Percentiles rank a stretch among this genome's conserved stretches.
These are phyloP conservation scores for Vigna mungo DNA, from an alignment of 306 rosid species.

Conservation along the genomic window DNA sequence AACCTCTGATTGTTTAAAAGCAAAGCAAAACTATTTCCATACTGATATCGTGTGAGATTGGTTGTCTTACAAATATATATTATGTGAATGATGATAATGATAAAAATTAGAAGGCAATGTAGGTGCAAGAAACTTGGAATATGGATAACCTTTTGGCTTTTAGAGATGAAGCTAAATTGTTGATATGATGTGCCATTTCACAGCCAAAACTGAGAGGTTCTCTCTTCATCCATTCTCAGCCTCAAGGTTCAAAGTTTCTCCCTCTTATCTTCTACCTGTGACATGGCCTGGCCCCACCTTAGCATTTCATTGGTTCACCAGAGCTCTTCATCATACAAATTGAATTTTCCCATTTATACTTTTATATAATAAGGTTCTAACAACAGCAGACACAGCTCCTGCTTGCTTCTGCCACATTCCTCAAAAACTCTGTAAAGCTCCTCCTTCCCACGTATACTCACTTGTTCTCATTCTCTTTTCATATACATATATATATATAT, in stretches of 20 bases:
- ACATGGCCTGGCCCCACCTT: slow-evolving; percentile 48
- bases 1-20: background rate
- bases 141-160: slow-evolving; percentile 10
- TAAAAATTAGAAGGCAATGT: slow-evolving; percentile 13
- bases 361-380: slow-evolving; percentile 40
- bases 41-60: background rate
- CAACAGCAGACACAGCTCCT: slow-evolving; percentile 17
- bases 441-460: slow-evolving; percentile 40
- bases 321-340: slow-evolving; percentile 43
- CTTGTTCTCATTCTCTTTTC: slow-evolving; percentile 8
- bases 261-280: slow-evolving; percentile 80
- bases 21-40: background rate
- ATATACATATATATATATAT: background rate
- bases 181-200: background rate
- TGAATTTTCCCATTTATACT: slow-evolving; percentile 35
- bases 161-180: background rate
- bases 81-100: slow-evolving; percentile 8
- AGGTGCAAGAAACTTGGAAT: slow-evolving; percentile 31
- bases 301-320: slow-evolving; percentile 44
- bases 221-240: slow-evolving; percentile 52
- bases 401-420: slow-evolving; percentile 36
- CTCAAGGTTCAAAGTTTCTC: slow-evolving; percentile 37
- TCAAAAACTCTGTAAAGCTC: slow-evolving; percentile 18
- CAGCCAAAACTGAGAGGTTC: slow-evolving; percentile 33
- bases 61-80: background rate